Conservation (phyloP, 208 protist species). For the Trichomonas vaginalis region DNA sequence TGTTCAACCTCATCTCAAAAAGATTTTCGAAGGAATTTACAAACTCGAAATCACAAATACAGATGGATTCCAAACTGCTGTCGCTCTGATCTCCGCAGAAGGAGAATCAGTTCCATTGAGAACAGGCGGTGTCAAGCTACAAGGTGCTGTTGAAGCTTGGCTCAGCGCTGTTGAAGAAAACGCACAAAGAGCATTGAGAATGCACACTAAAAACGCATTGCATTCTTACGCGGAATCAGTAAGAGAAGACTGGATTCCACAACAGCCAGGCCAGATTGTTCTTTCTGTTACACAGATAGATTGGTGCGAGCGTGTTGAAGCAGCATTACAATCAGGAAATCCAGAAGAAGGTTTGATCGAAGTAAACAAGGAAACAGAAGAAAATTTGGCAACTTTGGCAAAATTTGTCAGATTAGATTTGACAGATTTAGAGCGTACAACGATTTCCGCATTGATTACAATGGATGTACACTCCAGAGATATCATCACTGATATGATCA, state of each 20-base stretch:
- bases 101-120: slow-evolving; percentile 73
- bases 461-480: slow-evolving; percentile 89
- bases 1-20: slow-evolving; percentile 45
- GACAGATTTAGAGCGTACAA: slow-evolving; percentile 62
- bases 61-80: not conserved
- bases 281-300: slow-evolving; percentile 68
- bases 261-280: slow-evolving; percentile 70
- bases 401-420: slow-evolving; percentile 68
- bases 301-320: slow-evolving; percentile 68
- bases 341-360: slow-evolving; percentile 89
- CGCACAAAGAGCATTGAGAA: slow-evolving; percentile 2
- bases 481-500: slow-evolving; percentile 70
- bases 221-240: slow-evolving; percentile 33
- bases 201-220: not conserved
- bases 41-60: slow-evolving; percentile 22
- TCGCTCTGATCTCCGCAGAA: slow-evolving; percentile 68
- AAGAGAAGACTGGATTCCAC: slow-evolving; percentile 63
- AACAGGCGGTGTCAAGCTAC: slow-evolving; percentile 56
- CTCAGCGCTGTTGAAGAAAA: slow-evolving; percentile 68
- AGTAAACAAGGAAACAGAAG: slow-evolving; percentile 75
- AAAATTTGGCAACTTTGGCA: slow-evolving; percentile 70
- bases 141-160: slow-evolving; percentile 83
- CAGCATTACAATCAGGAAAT: slow-evolving; percentile 60
- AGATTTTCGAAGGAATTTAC: slow-evolving; percentile 38
- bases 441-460: slow-evolving; percentile 80